Evolutionary conservation across 75 land plant species (phyloP), one percentile per base, ranked within the genome.

Genomic region (Isoetes taiwanensis): DNA sequence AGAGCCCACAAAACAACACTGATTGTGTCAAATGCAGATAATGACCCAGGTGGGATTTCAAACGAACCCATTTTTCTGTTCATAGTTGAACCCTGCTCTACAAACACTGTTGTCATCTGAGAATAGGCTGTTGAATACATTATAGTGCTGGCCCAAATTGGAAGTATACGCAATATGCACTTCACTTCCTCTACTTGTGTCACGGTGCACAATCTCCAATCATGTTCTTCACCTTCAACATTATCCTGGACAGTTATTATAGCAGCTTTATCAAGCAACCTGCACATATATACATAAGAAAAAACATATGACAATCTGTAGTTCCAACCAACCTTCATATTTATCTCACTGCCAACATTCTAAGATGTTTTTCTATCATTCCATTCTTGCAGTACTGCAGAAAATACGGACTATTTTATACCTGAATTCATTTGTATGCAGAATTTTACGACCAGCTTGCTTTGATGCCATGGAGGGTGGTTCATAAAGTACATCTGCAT

Each of bases 221-320:
- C 24, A 17, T 8, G 1, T 9, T 32, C 48, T 0, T 12, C 16
- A 19, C 68, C 76, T 1, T 24, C 32, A 28, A 0, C 50, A 56
- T 26, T 34, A 17, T 38, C 0, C 20, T 59, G 41, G 33, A 10
- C 40, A 0, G n/a, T n/a, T n/a, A n/a, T n/a, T 19, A 74, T 67
- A 0, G 80, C 68, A 27, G 85, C 96, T 71, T 74, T 81, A 65
- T 75, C 80, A 14, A 84, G 52, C 25, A 71, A 77, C 68, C 95
- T 88, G 69, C 66, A 32, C n/a, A n/a, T n/a, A n/a, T n/a, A n/a
- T n/a, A n/a, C n/a, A n/a, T n/a, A n/a, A n/a, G n/a, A n/a, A n/a
- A n/a, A n/a, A n/a, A n/a, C n/a, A n/a, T n/a, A n/a, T n/a, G n/a
- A n/a, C n/a, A n/a, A n/a, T n/a, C n/a, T n/a, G n/a, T n/a, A n/a